These are phyloP conservation scores for Tylopilus subfusipes DNA, from an alignment of 768 basidiomycete species.

Conservation along the genomic window DNA sequence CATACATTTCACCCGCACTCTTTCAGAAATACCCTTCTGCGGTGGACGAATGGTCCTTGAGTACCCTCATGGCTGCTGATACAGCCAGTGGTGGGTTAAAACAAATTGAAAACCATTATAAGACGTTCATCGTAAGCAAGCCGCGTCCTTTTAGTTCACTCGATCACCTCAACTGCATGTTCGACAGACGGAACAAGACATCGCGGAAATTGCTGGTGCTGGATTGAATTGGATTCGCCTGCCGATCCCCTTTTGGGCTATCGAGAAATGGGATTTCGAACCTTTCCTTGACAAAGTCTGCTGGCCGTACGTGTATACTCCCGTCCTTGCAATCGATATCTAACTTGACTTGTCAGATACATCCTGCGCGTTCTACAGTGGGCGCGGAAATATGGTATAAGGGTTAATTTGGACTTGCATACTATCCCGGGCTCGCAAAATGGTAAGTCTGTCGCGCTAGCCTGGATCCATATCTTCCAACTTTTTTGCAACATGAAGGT, in stretches of 20 bases:
- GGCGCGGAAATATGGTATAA: conserved; percentile 88
- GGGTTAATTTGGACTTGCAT: conserved; percentile 79
- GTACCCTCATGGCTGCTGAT: conserved; percentile 61
- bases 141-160: not conserved
- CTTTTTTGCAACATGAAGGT: conserved; percentile 29
- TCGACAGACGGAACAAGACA: conserved; percentile 78
- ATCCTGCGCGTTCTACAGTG: conserved; percentile 72
- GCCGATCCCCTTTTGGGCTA: conserved; percentile 83
- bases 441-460: conserved; percentile 34
- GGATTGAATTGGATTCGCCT: conserved; percentile 83
- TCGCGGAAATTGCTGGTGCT: conserved; percentile 84
- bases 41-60: conserved; percentile 68
- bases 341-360: conserved; percentile 43
- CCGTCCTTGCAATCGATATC: not conserved
- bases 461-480: not conserved
- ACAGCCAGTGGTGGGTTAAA: conserved; percentile 58
- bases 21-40: conserved; percentile 57
- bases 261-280: conserved; percentile 70
- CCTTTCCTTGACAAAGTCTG: conserved; percentile 71
- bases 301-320: conserved; percentile 55
- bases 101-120: conserved; percentile 73
- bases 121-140: conserved; percentile 70
- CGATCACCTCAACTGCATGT: not conserved
- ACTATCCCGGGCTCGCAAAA: conserved; percentile 79
- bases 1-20: conserved; percentile 65